Percentiles rank a stretch among this genome's conserved stretches.
phyloP scores from a whole-genome alignment of 495 filamentous ascomycete genomes.

The Barbatosphaeria neglecta region DNA sequence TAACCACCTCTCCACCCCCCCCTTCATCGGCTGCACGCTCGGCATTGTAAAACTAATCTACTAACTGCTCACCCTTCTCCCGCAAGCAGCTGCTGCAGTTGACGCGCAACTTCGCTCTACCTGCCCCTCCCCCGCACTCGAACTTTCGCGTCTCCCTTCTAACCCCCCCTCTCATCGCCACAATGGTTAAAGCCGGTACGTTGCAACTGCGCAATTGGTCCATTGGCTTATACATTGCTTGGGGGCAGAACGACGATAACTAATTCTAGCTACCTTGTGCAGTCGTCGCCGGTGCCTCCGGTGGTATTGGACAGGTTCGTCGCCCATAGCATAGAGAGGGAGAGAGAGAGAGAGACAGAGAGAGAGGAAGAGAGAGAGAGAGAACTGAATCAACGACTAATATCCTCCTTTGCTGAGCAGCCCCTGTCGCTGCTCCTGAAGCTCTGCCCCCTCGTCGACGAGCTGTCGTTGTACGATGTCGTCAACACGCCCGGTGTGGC shows the following conservation, averaged over 20 bases:
- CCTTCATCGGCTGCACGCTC: no score
- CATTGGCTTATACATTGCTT: conserved; percentile 3
- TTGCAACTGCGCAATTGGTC: conserved; percentile 1
- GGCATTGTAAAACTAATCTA: no score
- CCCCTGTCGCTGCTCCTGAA: conserved; percentile 93
- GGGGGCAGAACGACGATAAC: background rate
- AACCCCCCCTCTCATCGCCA: conserved; percentile 6
- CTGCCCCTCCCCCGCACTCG: conserved; percentile 13
- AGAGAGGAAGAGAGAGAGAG: background rate
- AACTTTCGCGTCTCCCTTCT: no score
- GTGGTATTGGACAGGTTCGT: conserved; percentile 93
- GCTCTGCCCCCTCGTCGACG: conserved; percentile 69
- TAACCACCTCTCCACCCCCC: no score
- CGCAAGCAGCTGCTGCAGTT: background rate
- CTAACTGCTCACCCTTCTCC: background rate
- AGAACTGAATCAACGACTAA: conserved; percentile 3
- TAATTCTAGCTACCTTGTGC: conserved; percentile 16
- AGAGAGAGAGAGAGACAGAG: background rate
- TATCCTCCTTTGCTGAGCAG: conserved; percentile 31
- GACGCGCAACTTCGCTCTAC: no score
- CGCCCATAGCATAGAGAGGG: background rate
- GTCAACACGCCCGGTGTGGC: conserved; percentile 96
- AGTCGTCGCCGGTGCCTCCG: conserved; percentile 94
- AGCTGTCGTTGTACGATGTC: conserved; percentile 96
- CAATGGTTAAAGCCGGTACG: conserved; percentile 84